Conservation (phyloP, 495 filamentous ascomycete genomes). For the Durotheca rogersii region DNA sequence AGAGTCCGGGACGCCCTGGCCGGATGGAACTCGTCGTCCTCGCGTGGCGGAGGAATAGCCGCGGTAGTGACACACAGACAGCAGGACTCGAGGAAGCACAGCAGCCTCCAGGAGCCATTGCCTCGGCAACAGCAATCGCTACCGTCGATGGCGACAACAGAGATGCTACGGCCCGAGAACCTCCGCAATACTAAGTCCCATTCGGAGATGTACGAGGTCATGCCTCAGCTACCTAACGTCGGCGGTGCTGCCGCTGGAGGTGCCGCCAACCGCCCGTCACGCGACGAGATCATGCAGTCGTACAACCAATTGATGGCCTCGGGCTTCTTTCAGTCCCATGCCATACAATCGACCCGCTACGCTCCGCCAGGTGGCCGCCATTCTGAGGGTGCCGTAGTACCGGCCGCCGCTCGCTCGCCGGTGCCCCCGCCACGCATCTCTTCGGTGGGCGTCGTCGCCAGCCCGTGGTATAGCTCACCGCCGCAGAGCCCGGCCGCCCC, state of each 20-base stretch:
- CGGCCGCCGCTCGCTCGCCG: constrained; percentile 16
- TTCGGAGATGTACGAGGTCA: constrained; percentile 31
- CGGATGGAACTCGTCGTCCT: constrained; percentile 19
- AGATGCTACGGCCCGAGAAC: constrained; percentile 18
- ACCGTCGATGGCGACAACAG: neutral
- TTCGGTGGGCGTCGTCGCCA: constrained; percentile 11
- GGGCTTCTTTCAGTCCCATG: constrained; percentile 51
- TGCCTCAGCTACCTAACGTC: constrained; percentile 19
- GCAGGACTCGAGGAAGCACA: constrained; percentile 25
- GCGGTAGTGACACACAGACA: constrained; percentile 7
- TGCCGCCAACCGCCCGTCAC: constrained; percentile 37
- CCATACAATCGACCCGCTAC: constrained; percentile 50
- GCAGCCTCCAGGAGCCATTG: constrained; percentile 27
- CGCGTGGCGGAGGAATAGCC: neutral
- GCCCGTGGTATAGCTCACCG: constrained; percentile 4
- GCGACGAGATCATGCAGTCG: constrained; percentile 48
- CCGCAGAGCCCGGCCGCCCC: constrained; percentile 7
- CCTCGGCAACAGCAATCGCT: constrained; percentile 2
- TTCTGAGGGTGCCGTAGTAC: constrained; percentile 23
- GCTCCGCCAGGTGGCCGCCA: constrained; percentile 22
- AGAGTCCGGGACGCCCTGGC: constrained; percentile 28
- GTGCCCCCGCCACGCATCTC: constrained; percentile 19
- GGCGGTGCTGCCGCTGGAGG: neutral
- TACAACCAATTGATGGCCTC: constrained; percentile 47
- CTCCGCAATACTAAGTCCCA: constrained; percentile 31